Evolutionary conservation across 805 yeast genomes (phyloP).

Genomic region (Schizosaccharomyces japonicus): DNA sequence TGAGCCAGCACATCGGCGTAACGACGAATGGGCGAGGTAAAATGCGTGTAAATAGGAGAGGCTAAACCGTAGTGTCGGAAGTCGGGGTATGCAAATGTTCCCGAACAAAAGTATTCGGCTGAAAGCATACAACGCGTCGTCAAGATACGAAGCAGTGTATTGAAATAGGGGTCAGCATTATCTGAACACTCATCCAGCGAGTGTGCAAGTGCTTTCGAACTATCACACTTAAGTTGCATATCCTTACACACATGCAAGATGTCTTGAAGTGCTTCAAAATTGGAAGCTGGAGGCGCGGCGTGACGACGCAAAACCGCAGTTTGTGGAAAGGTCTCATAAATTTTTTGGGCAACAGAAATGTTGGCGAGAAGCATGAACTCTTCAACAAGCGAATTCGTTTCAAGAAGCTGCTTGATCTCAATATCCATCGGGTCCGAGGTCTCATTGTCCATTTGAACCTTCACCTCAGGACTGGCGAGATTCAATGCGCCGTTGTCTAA

Average conservation of each 20-base stretch:
- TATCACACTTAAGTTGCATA: constrained; percentile 51
- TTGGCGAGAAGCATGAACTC: constrained; percentile 96
- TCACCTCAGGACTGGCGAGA: constrained; percentile 92
- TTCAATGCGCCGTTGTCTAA: constrained; percentile 89
- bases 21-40: constrained; percentile 93
- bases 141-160: constrained; percentile 81
- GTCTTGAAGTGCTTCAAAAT: constrained; percentile 71
- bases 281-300: constrained; percentile 87
- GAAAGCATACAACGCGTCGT: constrained; percentile 98
- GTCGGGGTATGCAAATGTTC: constrained; percentile 71
- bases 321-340: constrained; percentile 82
- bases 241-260: constrained; percentile 65
- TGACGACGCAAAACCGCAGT: constrained; percentile 89
- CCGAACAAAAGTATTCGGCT: constrained; percentile 88
- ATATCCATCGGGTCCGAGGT: constrained; percentile 92
- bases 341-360: constrained; percentile 81
- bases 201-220: constrained; percentile 78
- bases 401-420: constrained; percentile 66
- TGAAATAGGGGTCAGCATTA: constrained; percentile 66
- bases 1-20: constrained; percentile 96
- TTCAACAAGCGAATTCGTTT: constrained; percentile 87
- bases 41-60: constrained; percentile 90
- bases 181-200: constrained; percentile 76
- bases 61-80: constrained; percentile 94
- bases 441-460: constrained; percentile 89